phyloP scores from a whole-genome alignment of 768 basidiomycete species.

The Boletus tomentosulus region DNA sequence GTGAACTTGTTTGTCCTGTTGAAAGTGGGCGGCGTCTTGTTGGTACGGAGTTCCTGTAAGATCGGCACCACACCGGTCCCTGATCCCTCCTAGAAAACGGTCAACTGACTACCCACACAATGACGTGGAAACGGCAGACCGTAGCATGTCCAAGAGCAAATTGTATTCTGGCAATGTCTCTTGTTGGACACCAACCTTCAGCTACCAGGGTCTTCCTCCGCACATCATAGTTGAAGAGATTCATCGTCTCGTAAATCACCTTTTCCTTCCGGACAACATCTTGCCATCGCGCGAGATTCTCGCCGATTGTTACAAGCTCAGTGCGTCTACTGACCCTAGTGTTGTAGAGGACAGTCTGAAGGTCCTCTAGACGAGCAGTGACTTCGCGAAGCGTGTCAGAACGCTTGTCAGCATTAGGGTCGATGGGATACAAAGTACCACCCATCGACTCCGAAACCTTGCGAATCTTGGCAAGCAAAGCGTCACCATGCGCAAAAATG shows the following conservation, averaged over 20 bases:
- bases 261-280: slow-evolving; percentile 95
- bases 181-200: slow-evolving; percentile 95
- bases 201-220: slow-evolving; percentile 92
- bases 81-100: slow-evolving; percentile 65
- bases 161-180: slow-evolving; percentile 87
- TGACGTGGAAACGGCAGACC: slow-evolving; percentile 34
- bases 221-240: slow-evolving; percentile 92
- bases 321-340: slow-evolving; percentile 78
- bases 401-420: slow-evolving; percentile 90
- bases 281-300: slow-evolving; percentile 84
- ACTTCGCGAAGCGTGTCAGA: slow-evolving; percentile 88
- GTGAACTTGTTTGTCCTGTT: slow-evolving; percentile 95
- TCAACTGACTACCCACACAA: neutral
- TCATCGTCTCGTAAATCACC: slow-evolving; percentile 91
- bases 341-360: slow-evolving; percentile 85
- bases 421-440: slow-evolving; percentile 93
- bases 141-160: slow-evolving; percentile 85
- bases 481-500: slow-evolving; percentile 96
- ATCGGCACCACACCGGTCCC: slow-evolving; percentile 92
- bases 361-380: slow-evolving; percentile 81
- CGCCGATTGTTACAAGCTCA: slow-evolving; percentile 82
- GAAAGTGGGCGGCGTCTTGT: slow-evolving; percentile 93
- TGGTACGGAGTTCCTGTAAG: slow-evolving; percentile 82
- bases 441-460: slow-evolving; percentile 99
- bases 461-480: slow-evolving; percentile 91